Conservation (phyloP, 176 grass and related monocot genomes). For the Oryza glumipatula region DNA sequence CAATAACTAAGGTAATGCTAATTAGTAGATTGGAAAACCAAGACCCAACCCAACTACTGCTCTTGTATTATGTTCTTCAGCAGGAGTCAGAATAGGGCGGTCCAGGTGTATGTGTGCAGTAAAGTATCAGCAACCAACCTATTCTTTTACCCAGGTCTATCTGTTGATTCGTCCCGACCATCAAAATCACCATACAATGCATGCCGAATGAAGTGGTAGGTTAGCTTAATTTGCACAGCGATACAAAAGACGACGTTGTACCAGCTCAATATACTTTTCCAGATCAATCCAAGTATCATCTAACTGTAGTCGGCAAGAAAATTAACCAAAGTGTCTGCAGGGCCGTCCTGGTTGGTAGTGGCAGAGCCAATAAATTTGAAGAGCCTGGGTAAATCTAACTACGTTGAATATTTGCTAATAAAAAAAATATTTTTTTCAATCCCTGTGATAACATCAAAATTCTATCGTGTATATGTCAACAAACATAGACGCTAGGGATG, state of each 20-base stretch:
- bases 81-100: not conserved
- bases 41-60: not conserved
- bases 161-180: not conserved
- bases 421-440: no score
- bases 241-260: slow-evolving; percentile 25
- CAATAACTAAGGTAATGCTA: not conserved
- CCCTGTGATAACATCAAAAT: no score
- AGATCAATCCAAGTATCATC: not conserved
- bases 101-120: not conserved
- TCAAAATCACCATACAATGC: slow-evolving; percentile 15
- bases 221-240: not conserved
- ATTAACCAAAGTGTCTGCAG: not conserved
- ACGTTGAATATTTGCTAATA: no score
- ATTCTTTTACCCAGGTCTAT: not conserved
- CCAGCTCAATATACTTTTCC: not conserved
- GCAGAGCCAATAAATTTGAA: no score
- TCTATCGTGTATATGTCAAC: no score
- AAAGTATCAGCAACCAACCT: not conserved
- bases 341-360: no score
- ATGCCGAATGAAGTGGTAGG: not conserved
- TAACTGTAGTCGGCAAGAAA: slow-evolving; percentile 28
- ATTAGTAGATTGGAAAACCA: not conserved
- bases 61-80: not conserved
- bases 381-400: no score
- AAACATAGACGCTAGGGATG: no score